A percentile compares a stretch with the other conserved stretches of the same genome.
Conservation (phyloP, 768 basidiomycete species). For the Boletus huronensis region DNA sequence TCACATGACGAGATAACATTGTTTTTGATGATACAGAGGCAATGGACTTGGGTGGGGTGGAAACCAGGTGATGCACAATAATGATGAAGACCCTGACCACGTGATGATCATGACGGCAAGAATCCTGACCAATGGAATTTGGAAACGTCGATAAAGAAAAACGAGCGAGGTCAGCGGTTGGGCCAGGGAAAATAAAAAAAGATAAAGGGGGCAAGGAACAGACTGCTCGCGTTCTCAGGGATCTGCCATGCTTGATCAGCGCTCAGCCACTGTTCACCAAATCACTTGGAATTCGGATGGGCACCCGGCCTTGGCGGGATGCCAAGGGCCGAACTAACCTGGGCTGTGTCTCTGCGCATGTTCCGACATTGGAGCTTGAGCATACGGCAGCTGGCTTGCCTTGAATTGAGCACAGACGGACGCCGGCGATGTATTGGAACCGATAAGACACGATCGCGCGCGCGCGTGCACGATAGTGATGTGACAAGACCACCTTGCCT, state of each 20-base stretch:
- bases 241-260: background rate
- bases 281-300: background rate
- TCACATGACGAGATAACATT: background rate
- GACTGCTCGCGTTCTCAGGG: background rate
- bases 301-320: background rate
- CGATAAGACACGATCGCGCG: background rate
- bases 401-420: background rate
- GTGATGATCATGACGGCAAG: background rate
- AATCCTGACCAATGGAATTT: background rate
- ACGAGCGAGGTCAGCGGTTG: no score
- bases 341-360: slow-evolving; percentile 6
- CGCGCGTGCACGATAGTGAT: background rate
- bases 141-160: background rate
- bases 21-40: background rate
- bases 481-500: background rate
- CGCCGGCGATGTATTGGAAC: background rate
- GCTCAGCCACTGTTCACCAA: no score
- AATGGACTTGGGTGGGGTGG: no score
- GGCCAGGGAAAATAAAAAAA: background rate
- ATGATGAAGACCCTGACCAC: background rate
- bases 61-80: no score
- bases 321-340: background rate
- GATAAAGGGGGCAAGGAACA: no score
- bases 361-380: background rate
- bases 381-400: background rate